These are phyloP conservation scores for Amaranthus tricolor DNA, from an alignment of 179 eudicot species.

Conservation along the genomic window DNA sequence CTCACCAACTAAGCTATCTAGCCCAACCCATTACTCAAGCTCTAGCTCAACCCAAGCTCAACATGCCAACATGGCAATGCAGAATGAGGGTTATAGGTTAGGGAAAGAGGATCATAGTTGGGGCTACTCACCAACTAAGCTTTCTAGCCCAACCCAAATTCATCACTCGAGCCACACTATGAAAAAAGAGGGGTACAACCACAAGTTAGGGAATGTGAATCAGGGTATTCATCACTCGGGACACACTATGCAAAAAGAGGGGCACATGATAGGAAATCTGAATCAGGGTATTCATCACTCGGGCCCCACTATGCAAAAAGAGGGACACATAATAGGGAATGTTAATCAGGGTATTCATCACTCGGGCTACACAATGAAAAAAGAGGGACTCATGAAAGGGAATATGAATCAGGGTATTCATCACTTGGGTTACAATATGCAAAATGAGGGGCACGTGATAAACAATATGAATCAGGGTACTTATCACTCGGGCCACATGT, in stretches of 20 bases:
- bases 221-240: neutral
- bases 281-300: neutral
- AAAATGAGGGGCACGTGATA: no score
- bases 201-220: no score
- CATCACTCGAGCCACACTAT: neutral
- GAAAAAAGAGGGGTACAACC: no score
- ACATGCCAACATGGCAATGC: conserved; percentile 3
- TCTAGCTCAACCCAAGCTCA: neutral
- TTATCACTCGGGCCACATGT: no score
- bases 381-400: no score
- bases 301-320: neutral
- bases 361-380: no score
- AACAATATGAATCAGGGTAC: conserved; percentile 1
- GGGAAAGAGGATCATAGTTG: conserved; percentile 16
- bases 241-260: neutral
- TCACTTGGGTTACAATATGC: no score
- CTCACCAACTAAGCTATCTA: neutral
- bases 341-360: no score
- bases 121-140: neutral
- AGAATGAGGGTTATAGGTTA: conserved; percentile 15
- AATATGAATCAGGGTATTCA: no score
- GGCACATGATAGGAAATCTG: no score
- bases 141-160: neutral
- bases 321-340: conserved; percentile 5
- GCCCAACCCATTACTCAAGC: neutral